Evolutionary conservation across 1,284 basidiomycete species (phyloP).

Genomic region (Clitocybe nebularis): DNA sequence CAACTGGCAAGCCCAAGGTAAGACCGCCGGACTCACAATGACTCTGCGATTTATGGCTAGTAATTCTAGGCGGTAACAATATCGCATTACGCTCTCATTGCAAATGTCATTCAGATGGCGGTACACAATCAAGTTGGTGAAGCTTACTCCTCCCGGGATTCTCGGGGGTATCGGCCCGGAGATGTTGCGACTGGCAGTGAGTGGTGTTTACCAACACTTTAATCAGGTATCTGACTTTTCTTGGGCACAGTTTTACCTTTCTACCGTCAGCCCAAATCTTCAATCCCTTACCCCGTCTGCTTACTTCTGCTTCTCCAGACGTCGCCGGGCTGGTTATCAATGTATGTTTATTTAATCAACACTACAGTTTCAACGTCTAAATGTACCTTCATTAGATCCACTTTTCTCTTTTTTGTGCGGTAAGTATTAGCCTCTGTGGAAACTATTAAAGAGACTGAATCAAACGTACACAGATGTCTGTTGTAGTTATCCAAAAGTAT

Average conservation of each 20-base stretch:
- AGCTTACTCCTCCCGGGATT: slow-evolving; percentile 28
- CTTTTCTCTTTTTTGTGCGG: slow-evolving; percentile 49
- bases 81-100: slow-evolving; percentile 55
- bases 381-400: slow-evolving; percentile 40
- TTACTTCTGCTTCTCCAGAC: slow-evolving; percentile 34
- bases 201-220: slow-evolving; percentile 10
- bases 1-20: slow-evolving; percentile 40
- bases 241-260: slow-evolving; percentile 37
- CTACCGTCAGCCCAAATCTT: slow-evolving; percentile 28
- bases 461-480: slow-evolving; percentile 37
- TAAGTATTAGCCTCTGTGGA: slow-evolving; percentile 25
- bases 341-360: slow-evolving; percentile 34
- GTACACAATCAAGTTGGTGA: slow-evolving; percentile 40
- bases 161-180: slow-evolving; percentile 45
- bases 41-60: neutral
- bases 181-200: slow-evolving; percentile 45
- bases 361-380: no score
- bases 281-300: neutral
- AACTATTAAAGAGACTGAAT: slow-evolving; percentile 1
- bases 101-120: slow-evolving; percentile 58
- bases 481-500: slow-evolving; percentile 69
- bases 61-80: slow-evolving; percentile 56
- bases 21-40: neutral
- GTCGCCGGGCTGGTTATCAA: slow-evolving; percentile 62
- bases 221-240: slow-evolving; percentile 1